Evolutionary conservation across 768 basidiomycete species (phyloP), one percentile per base, ranked within the genome.

Genomic region (Tylopilus sp.): DNA sequence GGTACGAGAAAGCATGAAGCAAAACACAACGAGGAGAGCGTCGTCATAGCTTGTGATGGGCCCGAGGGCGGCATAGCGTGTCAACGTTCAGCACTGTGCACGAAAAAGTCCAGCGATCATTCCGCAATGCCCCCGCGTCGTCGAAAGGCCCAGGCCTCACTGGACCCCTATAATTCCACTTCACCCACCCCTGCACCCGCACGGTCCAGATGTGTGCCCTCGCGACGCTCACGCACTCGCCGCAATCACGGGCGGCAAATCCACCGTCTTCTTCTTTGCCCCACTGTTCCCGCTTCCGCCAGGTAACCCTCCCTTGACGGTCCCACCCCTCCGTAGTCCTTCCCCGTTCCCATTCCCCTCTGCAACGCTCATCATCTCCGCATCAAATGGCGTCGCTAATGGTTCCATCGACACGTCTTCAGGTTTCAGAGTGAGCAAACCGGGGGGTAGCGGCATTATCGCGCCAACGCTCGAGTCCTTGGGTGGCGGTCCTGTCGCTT

Each of bases 161-260:
- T 14, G 16, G 34, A n/a, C 34, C 14, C n/a, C n/a, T n/a, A n/a
- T n/a, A n/a, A n/a, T n/a, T n/a, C n/a, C n/a, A n/a, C n/a, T n/a
- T n/a, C n/a, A n/a, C n/a, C n/a, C n/a, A n/a, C n/a, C n/a, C n/a
- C n/a, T n/a, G n/a, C n/a, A n/a, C n/a, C n/a, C n/a, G n/a, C n/a
- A n/a, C n/a, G n/a, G n/a, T n/a, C n/a, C n/a, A n/a, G n/a, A n/a
- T n/a, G 21, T 13, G 12, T 2, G 22, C 14, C 40, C 40, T 6
- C 11, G 24, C 19, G 26, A 24, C 33, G 19, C 47, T 59, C 65
- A 71, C 26, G 72, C 69, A 42, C 68, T 72, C 25, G 71, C 71
- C 30, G 66, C 62, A 25, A 72, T 71, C 36, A 73, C 70, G 46
- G 69, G 71, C 21, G 71, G 71, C 1, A 73, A 52, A 28, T 68